phyloP scores from a whole-genome alignment of 257 asterid genomes.

The Solanum virginianum region DNA sequence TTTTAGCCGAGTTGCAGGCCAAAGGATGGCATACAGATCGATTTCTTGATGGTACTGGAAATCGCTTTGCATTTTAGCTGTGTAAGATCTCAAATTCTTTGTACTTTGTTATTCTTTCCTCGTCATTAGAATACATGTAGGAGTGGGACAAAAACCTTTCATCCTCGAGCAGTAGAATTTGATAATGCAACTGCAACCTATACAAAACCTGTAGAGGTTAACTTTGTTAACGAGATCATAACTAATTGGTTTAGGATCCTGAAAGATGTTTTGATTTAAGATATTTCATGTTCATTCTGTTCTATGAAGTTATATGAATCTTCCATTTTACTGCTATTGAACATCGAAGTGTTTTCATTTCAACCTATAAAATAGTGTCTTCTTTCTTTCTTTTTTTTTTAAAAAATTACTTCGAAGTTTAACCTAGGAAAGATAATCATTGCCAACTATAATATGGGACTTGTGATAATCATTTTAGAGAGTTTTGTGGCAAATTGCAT shows the following conservation, averaged over 20 bases:
- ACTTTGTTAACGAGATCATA: background rate
- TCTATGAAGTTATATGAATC: background rate
- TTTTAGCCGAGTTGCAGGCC: conserved; percentile 53
- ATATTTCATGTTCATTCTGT: background rate
- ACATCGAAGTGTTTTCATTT: background rate
- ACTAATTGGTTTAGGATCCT: too few species aligned
- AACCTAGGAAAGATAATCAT: background rate
- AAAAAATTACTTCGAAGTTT: too few species aligned
- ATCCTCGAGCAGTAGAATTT: background rate
- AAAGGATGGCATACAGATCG: conserved; percentile 99
- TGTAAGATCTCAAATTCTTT: background rate
- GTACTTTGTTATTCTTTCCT: background rate
- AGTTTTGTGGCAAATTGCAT: too few species aligned
- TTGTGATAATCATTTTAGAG: too few species aligned
- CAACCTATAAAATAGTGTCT: background rate
- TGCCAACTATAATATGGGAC: too few species aligned
- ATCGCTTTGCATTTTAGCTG: conserved; percentile 44
- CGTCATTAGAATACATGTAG: background rate
- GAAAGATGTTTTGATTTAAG: background rate
- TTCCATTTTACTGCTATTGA: background rate
- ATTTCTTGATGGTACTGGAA: conserved; percentile 85
- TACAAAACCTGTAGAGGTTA: background rate
- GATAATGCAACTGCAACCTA: background rate
- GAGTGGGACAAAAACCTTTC: background rate
- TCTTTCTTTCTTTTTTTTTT: too few species aligned